These are phyloP conservation scores for Scutellaria baicalensis DNA, from an alignment of 257 asterid species.

Conservation along the genomic window DNA sequence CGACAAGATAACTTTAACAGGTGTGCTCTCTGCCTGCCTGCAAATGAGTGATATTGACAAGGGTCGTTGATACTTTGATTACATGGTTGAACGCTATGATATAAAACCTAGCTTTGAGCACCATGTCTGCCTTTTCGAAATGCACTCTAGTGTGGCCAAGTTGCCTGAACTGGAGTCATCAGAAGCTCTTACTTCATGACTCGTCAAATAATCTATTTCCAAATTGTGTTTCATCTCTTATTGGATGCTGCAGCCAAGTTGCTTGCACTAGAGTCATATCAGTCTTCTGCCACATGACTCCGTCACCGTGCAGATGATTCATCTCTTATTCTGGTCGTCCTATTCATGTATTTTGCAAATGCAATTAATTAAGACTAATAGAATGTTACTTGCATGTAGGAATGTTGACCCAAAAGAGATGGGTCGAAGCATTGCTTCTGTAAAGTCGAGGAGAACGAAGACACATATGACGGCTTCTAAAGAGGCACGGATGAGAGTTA, in stretches of 20 bases:
- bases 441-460: neutral
- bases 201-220: neutral
- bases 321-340: neutral
- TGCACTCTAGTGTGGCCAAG: slow-evolving; percentile 19
- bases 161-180: slow-evolving; percentile 2
- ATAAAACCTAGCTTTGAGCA: slow-evolving; percentile 29
- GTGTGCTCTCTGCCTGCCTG: slow-evolving; percentile 37
- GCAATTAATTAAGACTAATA: neutral
- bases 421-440: neutral
- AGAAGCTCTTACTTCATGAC: neutral
- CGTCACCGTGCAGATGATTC: neutral
- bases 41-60: slow-evolving; percentile 25
- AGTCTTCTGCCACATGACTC: too few relatives aligned
- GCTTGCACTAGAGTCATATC: too few relatives aligned
- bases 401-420: too few relatives aligned
- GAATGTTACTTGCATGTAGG: too few relatives aligned
- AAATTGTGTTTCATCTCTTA: neutral
- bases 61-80: slow-evolving; percentile 28
- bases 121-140: slow-evolving; percentile 25
- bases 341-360: neutral
- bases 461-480: neutral
- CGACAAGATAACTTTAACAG: slow-evolving; percentile 36
- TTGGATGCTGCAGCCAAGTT: neutral
- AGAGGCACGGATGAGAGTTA: too few relatives aligned
- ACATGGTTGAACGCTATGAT: slow-evolving; percentile 31